phyloP scores from a whole-genome alignment of 2,329 filamentous ascomycete species.

The Monosporascus sp. region DNA sequence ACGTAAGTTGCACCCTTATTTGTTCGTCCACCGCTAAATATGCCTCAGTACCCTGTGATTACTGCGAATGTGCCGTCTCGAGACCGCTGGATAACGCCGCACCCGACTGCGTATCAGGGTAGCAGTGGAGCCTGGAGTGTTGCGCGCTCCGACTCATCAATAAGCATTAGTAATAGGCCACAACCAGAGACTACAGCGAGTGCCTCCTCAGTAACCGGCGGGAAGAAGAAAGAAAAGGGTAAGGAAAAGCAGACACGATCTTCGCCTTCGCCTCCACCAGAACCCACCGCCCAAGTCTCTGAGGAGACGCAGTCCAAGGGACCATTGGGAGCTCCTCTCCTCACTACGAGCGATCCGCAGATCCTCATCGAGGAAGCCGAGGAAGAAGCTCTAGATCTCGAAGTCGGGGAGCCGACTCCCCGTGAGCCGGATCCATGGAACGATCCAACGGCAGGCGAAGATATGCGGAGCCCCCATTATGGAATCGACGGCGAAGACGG shows the following conservation, averaged over 20 bases:
- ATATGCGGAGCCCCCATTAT: slow-evolving; percentile 8
- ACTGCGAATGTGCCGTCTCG: slow-evolving; percentile 68
- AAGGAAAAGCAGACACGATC: slow-evolving; percentile 23
- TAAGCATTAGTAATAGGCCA: slow-evolving; percentile 23
- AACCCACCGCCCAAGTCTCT: slow-evolving; percentile 19
- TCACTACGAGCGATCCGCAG: slow-evolving; percentile 26
- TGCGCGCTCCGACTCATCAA: slow-evolving; percentile 18
- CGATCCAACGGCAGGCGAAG: background rate
- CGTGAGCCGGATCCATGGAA: slow-evolving; percentile 13
- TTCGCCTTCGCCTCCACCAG: slow-evolving; percentile 13
- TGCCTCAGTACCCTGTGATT: slow-evolving; percentile 78
- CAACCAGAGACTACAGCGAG: slow-evolving; percentile 12
- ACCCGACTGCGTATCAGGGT: slow-evolving; percentile 29
- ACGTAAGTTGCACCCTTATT: slow-evolving; percentile 54
- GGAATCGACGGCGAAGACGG: slow-evolving; percentile 31
- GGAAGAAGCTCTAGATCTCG: slow-evolving; percentile 21
- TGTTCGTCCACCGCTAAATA: slow-evolving; percentile 2
- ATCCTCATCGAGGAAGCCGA: slow-evolving; percentile 28
- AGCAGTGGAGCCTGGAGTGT: slow-evolving; percentile 24
- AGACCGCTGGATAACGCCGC: slow-evolving; percentile 52
- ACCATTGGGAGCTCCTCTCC: slow-evolving; percentile 25
- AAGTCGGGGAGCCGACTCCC: slow-evolving; percentile 16
- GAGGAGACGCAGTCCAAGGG: slow-evolving; percentile 24
- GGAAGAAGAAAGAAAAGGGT: slow-evolving; percentile 25
- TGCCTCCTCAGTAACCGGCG: slow-evolving; percentile 20